These are phyloP conservation scores for Lithospermum erythrorhizon DNA, from an alignment of 257 asterid species.

Conservation along the genomic window DNA sequence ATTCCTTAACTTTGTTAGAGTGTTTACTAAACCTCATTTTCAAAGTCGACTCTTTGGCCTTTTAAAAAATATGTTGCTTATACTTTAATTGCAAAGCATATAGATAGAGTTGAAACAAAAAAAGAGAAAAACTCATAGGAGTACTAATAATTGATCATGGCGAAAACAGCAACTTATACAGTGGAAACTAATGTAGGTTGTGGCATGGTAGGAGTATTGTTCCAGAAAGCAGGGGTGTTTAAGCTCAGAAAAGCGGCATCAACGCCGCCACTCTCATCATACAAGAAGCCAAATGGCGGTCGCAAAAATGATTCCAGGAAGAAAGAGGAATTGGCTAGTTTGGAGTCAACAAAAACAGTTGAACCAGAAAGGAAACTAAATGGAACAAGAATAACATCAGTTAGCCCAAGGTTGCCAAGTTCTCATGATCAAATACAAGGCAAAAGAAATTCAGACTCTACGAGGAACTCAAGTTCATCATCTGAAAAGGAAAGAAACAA, in stretches of 20 bases:
- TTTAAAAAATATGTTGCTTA: background rate
- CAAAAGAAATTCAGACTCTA: background rate
- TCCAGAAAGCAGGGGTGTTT: conserved; percentile 14
- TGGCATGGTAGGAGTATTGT: conserved; percentile 36
- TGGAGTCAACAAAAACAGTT: conserved; percentile 13
- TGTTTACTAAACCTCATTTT: background rate
- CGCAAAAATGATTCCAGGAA: conserved; percentile 1
- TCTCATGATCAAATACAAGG: background rate
- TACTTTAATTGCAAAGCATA: no score
- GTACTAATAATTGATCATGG: conserved; percentile 14
- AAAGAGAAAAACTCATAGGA: background rate
- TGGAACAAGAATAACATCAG: conserved; percentile 3
- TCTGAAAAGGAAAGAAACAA: background rate
- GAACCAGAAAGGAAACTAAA: conserved; percentile 5
- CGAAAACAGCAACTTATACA: conserved; percentile 18
- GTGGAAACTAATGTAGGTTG: conserved; percentile 36
- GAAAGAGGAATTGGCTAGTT: background rate
- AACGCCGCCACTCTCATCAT: conserved; percentile 7
- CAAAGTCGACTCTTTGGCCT: background rate
- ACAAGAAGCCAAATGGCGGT: conserved; percentile 6
- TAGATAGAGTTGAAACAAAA: no score
- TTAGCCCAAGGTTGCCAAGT: conserved; percentile 12
- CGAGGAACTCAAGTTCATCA: background rate
- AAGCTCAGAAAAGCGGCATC: conserved; percentile 19
- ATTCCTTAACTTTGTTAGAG: conserved; percentile 4